Percentiles rank a stretch among this genome's conserved stretches.
phyloP scores from a whole-genome alignment of 345 rosid species.

The Eutrema heterophyllum region DNA sequence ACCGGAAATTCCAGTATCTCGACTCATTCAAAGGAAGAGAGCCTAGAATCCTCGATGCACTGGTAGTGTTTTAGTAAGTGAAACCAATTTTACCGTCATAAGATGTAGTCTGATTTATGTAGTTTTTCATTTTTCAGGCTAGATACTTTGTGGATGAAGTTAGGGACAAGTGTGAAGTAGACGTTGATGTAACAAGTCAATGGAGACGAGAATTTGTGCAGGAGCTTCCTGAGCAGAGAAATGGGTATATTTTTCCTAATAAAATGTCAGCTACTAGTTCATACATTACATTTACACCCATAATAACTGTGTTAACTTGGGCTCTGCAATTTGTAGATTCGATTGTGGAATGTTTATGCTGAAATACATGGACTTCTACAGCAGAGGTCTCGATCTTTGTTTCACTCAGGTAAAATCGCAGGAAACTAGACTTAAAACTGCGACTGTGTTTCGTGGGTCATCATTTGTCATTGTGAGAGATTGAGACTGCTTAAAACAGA shows the following conservation, averaged over 20 bases:
- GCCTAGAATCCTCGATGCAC: conserved; percentile 43
- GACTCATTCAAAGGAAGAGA: conserved; percentile 93
- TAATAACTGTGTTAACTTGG: background rate
- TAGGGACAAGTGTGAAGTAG: conserved; percentile 65
- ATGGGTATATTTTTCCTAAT: conserved; percentile 48
- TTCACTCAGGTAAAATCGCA: conserved; percentile 59
- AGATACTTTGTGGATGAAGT: conserved; percentile 81
- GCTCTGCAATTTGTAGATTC: conserved; percentile 41
- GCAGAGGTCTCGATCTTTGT: conserved; percentile 82
- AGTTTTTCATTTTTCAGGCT: conserved; percentile 47
- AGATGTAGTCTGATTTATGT: conserved; percentile 20
- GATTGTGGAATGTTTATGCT: conserved; percentile 99
- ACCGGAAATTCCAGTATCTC: conserved; percentile 84
- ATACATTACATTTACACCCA: background rate
- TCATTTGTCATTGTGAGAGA: background rate
- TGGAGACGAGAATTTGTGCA: conserved; percentile 82
- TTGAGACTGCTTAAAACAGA: background rate
- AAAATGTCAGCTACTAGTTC: background rate
- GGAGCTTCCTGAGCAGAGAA: conserved; percentile 85
- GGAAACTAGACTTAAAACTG: background rate
- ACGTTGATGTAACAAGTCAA: conserved; percentile 44
- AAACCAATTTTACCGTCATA: background rate
- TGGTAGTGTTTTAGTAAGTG: conserved; percentile 46
- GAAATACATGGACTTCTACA: conserved; percentile 83
- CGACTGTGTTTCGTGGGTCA: background rate